Base-by-base conservation (phyloP, 2,329 filamentous ascomycete genomes). In the Sarocladium strictum region DNA sequence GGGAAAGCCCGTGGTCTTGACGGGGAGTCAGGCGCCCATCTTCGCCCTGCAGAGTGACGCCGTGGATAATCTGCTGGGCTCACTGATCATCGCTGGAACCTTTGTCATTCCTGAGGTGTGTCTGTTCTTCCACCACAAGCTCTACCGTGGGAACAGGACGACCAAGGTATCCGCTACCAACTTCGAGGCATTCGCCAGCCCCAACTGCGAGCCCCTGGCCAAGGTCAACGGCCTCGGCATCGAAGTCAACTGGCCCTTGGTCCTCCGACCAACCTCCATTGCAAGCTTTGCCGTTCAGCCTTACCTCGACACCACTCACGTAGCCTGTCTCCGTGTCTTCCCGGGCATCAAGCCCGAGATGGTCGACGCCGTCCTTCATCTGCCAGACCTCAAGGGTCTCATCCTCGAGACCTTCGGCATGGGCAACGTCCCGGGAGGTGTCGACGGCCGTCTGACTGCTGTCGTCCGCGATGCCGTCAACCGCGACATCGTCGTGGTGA, bases 31-130 rank as follows among this genome's bases (percentile, higher is more conserved):
- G 66, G 88, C 91, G 1, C 90, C 90, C 47, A 96, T 97, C 79
- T 87, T 94, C 62, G 86, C 92, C 57, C 81, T 96, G 24, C 91
- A 96, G 70, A 94, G 88, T 53, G 92, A 97, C 68, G 92, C 91
- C 10, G 88, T 91, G 35, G 91, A 95, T 72, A 97, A 96, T 64
- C 79, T 97, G 12, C 80, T 96, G 4, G 89, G 89, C 19, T 92
- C 90, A 1, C 79, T 96, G 64, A 90, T 96, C 65, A 87, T 96
- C 55, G 92, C 92, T 2, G 90, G 90, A 32, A 94, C 94, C 57
- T 96, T 96, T 66, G 88, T 90, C 73, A 90, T 97, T 56, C 91
- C 92, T 0, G 92, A 96, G 68, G 92, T 97, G 53, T 92, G 90
- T 67, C 79, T 97, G 33, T 96, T 95, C 75, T 97, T 97, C 77